These are phyloP conservation scores for Aspergillus sp. DNA, from an alignment of 2,329 filamentous ascomycete species.

Conservation along the genomic window DNA sequence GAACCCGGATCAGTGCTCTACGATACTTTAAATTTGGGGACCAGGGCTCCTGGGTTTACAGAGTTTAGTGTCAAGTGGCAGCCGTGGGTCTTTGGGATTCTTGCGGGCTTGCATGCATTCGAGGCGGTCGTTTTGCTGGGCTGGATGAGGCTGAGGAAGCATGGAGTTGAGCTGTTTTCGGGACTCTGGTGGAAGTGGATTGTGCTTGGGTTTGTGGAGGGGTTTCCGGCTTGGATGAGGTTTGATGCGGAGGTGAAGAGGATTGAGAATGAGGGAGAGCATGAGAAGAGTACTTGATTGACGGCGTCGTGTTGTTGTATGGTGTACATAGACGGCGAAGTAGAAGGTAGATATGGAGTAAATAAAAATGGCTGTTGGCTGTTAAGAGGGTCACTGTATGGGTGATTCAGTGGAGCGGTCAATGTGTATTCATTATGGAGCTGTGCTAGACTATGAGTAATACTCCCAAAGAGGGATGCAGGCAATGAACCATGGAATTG, in stretches of 20 bases:
- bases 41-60: slow-evolving; percentile 58
- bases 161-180: slow-evolving; percentile 53
- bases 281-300: slow-evolving; percentile 20
- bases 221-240: slow-evolving; percentile 49
- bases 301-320: neutral
- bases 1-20: slow-evolving; percentile 53
- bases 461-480: neutral
- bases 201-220: slow-evolving; percentile 54
- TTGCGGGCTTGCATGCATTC: slow-evolving; percentile 63
- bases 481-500: neutral
- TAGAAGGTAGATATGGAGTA: neutral
- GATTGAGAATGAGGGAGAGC: slow-evolving; percentile 36
- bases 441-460: neutral
- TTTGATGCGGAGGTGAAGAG: slow-evolving; percentile 46
- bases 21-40: slow-evolving; percentile 45
- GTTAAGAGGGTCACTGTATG: too few species aligned
- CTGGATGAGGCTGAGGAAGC: slow-evolving; percentile 46
- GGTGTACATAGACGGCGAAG: neutral
- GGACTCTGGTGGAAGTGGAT: slow-evolving; percentile 56
- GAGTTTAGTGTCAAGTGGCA: slow-evolving; percentile 60
- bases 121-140: slow-evolving; percentile 59
- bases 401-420: neutral
- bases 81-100: slow-evolving; percentile 56
- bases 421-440: neutral
- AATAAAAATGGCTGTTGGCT: too few species aligned